Percentiles rank a stretch among this genome's conserved stretches.
These are phyloP conservation scores for Phytopythium vexans DNA, from an alignment of 352 stramenopile species.

Conservation along the genomic window DNA sequence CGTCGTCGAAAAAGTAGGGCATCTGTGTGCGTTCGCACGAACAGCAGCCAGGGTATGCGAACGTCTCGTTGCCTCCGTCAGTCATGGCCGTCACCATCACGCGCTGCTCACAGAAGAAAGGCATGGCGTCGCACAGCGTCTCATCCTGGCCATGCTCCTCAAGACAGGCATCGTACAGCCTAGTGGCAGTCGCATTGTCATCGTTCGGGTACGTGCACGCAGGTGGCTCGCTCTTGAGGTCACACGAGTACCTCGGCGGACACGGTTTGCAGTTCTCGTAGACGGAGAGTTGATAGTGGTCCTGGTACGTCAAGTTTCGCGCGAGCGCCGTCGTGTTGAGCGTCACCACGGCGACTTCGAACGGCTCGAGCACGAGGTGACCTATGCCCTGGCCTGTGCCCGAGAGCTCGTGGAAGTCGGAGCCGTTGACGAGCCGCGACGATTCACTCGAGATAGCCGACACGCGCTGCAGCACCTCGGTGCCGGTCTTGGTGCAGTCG, in stretches of 20 bases:
- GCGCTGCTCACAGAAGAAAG: slow-evolving; percentile 56
- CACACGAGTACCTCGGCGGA: slow-evolving; percentile 90
- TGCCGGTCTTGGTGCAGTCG: slow-evolving; percentile 88
- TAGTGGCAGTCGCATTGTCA: slow-evolving; percentile 34
- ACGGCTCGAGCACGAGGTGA: slow-evolving; percentile 76
- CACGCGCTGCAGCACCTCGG: slow-evolving; percentile 88
- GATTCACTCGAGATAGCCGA: slow-evolving; percentile 69
- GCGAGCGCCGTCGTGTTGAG: slow-evolving; percentile 89
- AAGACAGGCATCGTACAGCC: slow-evolving; percentile 52
- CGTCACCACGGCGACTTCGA: slow-evolving; percentile 91
- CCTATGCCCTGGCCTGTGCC: slow-evolving; percentile 49
- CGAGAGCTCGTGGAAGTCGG: slow-evolving; percentile 77
- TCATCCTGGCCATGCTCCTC: slow-evolving; percentile 26
- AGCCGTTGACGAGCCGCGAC: slow-evolving; percentile 47
- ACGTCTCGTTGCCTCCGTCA: slow-evolving; percentile 15
- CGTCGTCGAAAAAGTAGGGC: slow-evolving; percentile 87
- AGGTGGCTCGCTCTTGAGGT: slow-evolving; percentile 32
- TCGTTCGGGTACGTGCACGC: slow-evolving; percentile 67
- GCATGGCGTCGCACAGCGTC: slow-evolving; percentile 53
- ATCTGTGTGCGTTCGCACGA: slow-evolving; percentile 84
- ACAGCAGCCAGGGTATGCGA: slow-evolving; percentile 71
- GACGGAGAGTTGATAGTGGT: slow-evolving; percentile 93
- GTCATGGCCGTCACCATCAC: slow-evolving; percentile 13
- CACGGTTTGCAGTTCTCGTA: slow-evolving; percentile 96
- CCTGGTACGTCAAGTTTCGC: slow-evolving; percentile 95